phyloP scores from a whole-genome alignment of 805 yeast genomes.

The Crinitomyces ghanaensis region DNA sequence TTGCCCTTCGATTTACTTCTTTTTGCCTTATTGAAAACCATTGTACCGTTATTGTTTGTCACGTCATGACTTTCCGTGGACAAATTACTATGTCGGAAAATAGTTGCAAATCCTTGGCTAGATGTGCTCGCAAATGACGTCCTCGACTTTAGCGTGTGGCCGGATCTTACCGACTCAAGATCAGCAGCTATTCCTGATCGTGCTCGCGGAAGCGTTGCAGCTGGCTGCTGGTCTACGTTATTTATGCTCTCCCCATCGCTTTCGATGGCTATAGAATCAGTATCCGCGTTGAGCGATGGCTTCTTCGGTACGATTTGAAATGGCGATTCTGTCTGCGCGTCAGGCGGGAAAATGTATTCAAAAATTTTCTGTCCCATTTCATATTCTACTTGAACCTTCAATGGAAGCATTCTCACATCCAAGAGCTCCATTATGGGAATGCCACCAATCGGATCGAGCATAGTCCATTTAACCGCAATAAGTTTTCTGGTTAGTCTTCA shows the following conservation, averaged over 20 bases:
- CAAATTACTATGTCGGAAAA: conserved; percentile 5
- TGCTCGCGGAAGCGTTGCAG: too few relatives aligned
- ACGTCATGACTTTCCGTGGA: conserved; percentile 4
- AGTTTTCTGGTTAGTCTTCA: too few relatives aligned
- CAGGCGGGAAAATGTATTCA: conserved; percentile 59
- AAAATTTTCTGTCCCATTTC: conserved; percentile 51
- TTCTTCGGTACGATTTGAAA: too few relatives aligned
- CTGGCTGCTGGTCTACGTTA: too few relatives aligned
- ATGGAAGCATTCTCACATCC: conserved; percentile 48
- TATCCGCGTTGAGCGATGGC: conserved; percentile 2
- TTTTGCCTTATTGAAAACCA: neutral
- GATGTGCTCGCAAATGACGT: too few relatives aligned
- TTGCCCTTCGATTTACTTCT: too few relatives aligned
- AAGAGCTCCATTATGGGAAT: conserved; percentile 66
- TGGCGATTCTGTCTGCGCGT: conserved; percentile 21
- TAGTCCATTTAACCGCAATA: conserved; percentile 54
- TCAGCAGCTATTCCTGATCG: too few relatives aligned
- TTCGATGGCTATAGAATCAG: conserved; percentile 4
- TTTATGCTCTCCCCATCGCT: too few relatives aligned
- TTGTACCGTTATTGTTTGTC: conserved; percentile 2
- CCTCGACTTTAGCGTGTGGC: too few relatives aligned
- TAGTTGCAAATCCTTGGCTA: too few relatives aligned
- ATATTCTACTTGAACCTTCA: conserved; percentile 65
- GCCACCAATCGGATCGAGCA: conserved; percentile 82
- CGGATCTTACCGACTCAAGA: too few relatives aligned